Conservation (phyloP, 495 filamentous ascomycete genomes). For the Penicillium coffeae region DNA sequence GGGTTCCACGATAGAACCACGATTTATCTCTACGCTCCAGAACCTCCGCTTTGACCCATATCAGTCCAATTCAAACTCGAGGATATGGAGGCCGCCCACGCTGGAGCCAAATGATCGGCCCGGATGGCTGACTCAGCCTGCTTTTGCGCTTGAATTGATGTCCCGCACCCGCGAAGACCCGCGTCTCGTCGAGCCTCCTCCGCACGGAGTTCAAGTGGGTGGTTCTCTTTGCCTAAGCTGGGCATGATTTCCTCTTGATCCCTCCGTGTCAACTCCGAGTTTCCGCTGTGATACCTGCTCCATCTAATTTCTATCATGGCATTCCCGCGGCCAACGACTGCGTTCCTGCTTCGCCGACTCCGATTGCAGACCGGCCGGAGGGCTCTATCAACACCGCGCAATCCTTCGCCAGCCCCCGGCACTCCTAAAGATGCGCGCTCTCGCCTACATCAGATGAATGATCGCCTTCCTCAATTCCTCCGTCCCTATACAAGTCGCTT, state of each 20-base stretch:
- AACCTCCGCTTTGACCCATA: background rate
- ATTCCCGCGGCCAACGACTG: constrained; percentile 1
- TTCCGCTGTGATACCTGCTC: background rate
- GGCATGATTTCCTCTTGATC: constrained; percentile 7
- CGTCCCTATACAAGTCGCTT: constrained; percentile 64
- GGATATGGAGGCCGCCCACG: background rate
- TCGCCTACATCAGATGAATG: constrained; percentile 56
- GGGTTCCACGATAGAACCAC: background rate
- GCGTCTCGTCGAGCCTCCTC: background rate
- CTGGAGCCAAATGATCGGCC: background rate
- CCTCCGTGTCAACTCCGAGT: background rate
- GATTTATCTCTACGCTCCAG: background rate
- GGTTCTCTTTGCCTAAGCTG: constrained; percentile 11
- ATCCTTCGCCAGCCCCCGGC: constrained; percentile 19
- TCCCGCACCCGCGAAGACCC: background rate
- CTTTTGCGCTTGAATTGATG: background rate
- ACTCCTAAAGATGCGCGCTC: constrained; percentile 33
- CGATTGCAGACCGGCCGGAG: constrained; percentile 11
- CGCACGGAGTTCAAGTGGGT: background rate
- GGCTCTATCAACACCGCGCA: constrained; percentile 25
- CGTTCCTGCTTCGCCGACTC: constrained; percentile 14
- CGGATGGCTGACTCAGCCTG: background rate
- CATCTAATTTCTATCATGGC: constrained; percentile 5
- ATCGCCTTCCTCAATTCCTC: constrained; percentile 57
- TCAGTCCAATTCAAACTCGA: background rate